Evolutionary conservation across 805 yeast species (phyloP).

Genomic region (Tetrapisispora fleetii): DNA sequence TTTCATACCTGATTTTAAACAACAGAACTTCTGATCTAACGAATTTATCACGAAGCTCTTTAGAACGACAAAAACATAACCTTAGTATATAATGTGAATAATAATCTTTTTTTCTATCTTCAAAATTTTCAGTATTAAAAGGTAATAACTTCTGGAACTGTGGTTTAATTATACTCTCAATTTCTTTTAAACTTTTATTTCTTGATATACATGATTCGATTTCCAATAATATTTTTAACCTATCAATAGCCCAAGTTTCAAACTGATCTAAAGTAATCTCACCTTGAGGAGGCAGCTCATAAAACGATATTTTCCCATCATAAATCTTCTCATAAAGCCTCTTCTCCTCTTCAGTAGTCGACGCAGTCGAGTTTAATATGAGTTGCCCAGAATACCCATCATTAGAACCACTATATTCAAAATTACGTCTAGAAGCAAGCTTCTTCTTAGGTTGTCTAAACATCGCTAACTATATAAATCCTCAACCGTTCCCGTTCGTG

Average conservation of each 20-base stretch:
- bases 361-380: conserved; percentile 10
- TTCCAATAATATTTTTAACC: conserved; percentile 73
- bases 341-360: conserved; percentile 25
- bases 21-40: conserved; percentile 64
- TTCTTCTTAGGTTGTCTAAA: conserved; percentile 67
- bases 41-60: conserved; percentile 74
- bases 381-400: conserved; percentile 18
- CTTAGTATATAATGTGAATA: conserved; percentile 84
- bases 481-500: no score
- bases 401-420: conserved; percentile 31
- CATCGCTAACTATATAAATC: conserved; percentile 31
- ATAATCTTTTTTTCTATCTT: conserved; percentile 79
- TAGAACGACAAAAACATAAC: conserved; percentile 79
- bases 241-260: conserved; percentile 91
- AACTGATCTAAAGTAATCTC: conserved; percentile 90
- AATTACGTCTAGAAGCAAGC: conserved; percentile 63
- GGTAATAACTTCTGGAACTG: conserved; percentile 58
- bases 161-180: conserved; percentile 56
- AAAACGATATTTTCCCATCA: conserved; percentile 61
- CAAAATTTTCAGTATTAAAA: conserved; percentile 31
- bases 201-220: conserved; percentile 68
- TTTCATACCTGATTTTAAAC: conserved; percentile 62
- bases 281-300: conserved; percentile 63
- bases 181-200: conserved; percentile 53
- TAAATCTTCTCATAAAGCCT: conserved; percentile 34